phyloP scores from a whole-genome alignment of 2,329 filamentous ascomycete species.

The Fusarium scirpi region DNA sequence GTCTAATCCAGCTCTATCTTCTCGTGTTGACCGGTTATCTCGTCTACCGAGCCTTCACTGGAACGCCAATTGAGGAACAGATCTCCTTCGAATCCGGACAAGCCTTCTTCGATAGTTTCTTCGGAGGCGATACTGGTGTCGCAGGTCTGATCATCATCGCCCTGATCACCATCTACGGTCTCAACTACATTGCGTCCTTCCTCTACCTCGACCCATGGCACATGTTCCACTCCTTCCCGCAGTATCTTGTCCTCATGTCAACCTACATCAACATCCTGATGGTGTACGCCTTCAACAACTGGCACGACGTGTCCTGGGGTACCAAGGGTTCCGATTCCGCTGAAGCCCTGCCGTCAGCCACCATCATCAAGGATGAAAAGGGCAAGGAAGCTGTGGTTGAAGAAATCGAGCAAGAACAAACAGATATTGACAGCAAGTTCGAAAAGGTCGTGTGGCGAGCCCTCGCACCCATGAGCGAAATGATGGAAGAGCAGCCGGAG shows the following conservation, averaged over 20 bases:
- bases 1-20: constrained; percentile 41
- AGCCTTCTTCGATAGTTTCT: constrained; percentile 42
- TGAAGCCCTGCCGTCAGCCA: constrained; percentile 40
- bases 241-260: constrained; percentile 44
- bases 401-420: constrained; percentile 42
- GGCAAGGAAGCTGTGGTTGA: constrained; percentile 39
- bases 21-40: constrained; percentile 42
- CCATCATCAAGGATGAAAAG: constrained; percentile 39
- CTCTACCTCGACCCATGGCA: constrained; percentile 46
- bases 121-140: constrained; percentile 37
- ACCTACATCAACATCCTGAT: constrained; percentile 47
- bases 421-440: constrained; percentile 44
- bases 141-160: constrained; percentile 44
- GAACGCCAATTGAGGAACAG: constrained; percentile 36
- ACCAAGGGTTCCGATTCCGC: constrained; percentile 43
- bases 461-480: constrained; percentile 40
- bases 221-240: constrained; percentile 47
- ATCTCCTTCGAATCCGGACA: constrained; percentile 38
- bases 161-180: constrained; percentile 42
- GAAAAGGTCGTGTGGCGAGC: constrained; percentile 45
- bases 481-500: constrained; percentile 34
- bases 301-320: constrained; percentile 45
- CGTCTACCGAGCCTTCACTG: constrained; percentile 41
- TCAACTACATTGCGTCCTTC: constrained; percentile 44
- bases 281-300: constrained; percentile 46